These are phyloP conservation scores for Malus asiatica DNA, from an alignment of 306 rosid genomes.

Conservation along the genomic window DNA sequence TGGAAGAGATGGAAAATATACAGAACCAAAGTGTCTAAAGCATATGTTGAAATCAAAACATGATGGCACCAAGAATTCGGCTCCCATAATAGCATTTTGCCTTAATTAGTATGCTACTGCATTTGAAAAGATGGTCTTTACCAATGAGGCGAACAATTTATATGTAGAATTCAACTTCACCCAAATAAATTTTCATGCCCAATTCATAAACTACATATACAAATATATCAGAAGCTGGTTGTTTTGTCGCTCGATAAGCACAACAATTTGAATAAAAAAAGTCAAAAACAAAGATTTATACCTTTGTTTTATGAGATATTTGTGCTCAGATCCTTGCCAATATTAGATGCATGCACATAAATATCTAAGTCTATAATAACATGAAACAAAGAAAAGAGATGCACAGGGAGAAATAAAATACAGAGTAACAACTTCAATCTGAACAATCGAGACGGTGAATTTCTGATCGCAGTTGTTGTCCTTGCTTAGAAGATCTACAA, in stretches of 20 bases:
- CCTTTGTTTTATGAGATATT: no score
- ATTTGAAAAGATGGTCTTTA: no score
- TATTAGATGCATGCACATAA: background rate
- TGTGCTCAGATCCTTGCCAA: background rate
- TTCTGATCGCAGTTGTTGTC: constrained; percentile 78
- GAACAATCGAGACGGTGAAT: constrained; percentile 37
- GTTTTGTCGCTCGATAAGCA: no score
- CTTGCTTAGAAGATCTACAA: constrained; percentile 69
- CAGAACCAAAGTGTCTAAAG: constrained; percentile 80
- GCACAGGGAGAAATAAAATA: background rate
- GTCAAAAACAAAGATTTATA: no score
- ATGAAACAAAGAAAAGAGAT: background rate
- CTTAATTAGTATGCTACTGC: no score
- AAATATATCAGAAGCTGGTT: no score
- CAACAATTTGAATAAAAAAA: no score
- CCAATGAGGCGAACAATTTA: no score
- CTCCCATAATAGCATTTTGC: background rate
- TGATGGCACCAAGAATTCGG: constrained; percentile 91
- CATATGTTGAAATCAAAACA: constrained; percentile 88
- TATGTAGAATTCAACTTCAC: no score
- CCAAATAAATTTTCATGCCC: no score
- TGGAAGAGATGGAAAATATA: constrained; percentile 81
- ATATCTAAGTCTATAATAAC: background rate
- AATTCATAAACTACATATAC: no score
- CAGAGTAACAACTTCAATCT: background rate